These are phyloP conservation scores for Akanthomyces uredinophilus DNA, from an alignment of 2,329 filamentous ascomycete genomes.

Conservation along the genomic window DNA sequence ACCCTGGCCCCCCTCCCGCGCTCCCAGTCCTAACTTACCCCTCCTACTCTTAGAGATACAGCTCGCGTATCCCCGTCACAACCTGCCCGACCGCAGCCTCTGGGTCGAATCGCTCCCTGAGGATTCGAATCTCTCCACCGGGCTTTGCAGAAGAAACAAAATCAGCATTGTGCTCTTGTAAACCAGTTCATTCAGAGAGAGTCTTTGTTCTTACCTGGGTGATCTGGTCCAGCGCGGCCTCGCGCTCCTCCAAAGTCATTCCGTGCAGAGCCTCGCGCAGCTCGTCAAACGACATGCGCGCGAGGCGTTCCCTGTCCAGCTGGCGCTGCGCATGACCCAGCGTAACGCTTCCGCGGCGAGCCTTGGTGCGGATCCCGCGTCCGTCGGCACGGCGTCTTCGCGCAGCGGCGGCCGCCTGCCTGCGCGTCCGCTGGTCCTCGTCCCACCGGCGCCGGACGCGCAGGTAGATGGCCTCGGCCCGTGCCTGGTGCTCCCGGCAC, in stretches of 20 bases:
- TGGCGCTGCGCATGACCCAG: not conserved
- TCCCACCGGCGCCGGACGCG: not conserved
- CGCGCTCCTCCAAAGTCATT: not conserved
- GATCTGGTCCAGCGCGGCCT: not conserved
- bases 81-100: not conserved
- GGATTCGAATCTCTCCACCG: not conserved
- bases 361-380: not conserved
- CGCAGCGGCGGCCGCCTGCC: not conserved
- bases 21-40: not conserved
- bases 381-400: not conserved
- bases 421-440: not conserved
- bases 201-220: not conserved
- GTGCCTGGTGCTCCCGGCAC: not conserved
- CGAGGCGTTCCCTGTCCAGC: not conserved
- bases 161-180: not conserved
- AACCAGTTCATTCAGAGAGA: too few relatives aligned
- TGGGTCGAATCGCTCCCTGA: not conserved
- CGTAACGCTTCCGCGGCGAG: not conserved
- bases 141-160: not conserved
- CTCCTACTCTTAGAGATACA: not conserved
- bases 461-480: not conserved
- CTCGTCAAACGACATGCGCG: not conserved
- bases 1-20: not conserved
- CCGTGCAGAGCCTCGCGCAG: not conserved
- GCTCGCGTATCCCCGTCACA: not conserved